Evolutionary conservation across 2,329 filamentous ascomycete genomes (phyloP), one percentile per base, ranked within the genome.

Genomic region (Microcyclosporella mali): DNA sequence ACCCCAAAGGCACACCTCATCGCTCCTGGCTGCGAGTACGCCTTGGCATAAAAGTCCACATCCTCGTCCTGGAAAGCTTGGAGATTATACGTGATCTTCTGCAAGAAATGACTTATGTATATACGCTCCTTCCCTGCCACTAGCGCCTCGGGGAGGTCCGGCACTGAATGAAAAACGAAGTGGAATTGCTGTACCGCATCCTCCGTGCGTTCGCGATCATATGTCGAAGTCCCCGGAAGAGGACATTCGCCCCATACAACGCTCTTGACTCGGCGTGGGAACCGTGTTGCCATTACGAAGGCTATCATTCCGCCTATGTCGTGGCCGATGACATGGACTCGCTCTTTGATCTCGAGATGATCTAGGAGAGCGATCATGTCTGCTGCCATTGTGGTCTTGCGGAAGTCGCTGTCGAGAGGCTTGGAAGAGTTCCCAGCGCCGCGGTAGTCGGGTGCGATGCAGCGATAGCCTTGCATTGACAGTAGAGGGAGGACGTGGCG

Each of bases 231-330:
- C 41, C 46, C 45, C 34, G 49, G 68, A 1, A 72, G 56, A 1
- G 66, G 67, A 43, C 65, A 69, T 50, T 71, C 68, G 11, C 66
- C 68, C 65, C 65, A 70, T 10, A 56, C 63, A 12, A 71, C 59
- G 36, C 58, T 67, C 1, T 57, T 58, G 0, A 63, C 59, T 28
- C 59, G 46, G 1, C 60, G 50, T 0, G 68, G 57, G 33, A 65
- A 66, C 1, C 58, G 60, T 1, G 58, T 51, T 3, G 64, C 68
- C 44, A 69, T 69, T 3, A 67, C 63, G 45, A 67, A 66, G 0
- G 67, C 66, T 18, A 73, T 63, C 68, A 72, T 72, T 32, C 68
- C 69, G 12, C 70, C 49, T 15, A 73, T 72, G 41, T 73, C 70
- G 40, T 74, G 68, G 8, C 70, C 70, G 0, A 73, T 63, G 3